Base-by-base conservation (phyloP, 179 eudicot genomes). In the Carnegiea gigantea region DNA sequence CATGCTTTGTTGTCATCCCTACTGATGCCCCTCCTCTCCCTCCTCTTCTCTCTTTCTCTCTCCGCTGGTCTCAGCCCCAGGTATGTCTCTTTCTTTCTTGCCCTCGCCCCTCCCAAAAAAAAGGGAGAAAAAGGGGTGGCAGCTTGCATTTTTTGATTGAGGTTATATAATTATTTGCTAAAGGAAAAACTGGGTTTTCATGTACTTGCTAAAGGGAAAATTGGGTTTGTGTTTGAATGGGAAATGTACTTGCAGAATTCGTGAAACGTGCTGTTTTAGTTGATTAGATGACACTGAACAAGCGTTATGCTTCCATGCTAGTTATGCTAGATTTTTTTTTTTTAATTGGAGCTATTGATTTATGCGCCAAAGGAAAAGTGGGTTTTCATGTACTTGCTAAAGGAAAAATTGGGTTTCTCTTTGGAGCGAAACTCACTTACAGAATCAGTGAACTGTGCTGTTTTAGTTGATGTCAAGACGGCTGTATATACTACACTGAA, bases 61-160 rank as follows among this genome's bases (percentile, higher is more conserved):
- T 70, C 53, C 90, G 86, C 43, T 94, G 92, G 92, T 59, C 95
- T 75, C 95, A 87, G 72, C 83, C 30, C n/a, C 85, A 94, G 95
- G 99, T 93, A 5, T 57, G 1, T 17, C 62, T 18, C 60, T 53
- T 17, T 53, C 60, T 53, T 14, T 53, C 60, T 53, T 49, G 10
- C 57, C n/a, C n/a, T 57, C 6, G 1, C 62, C 62, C 62, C 9
- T 9, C 53, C 23, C 62, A 3, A 57, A 18, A 57, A 20, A 15
- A 20, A 57, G 7, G 6, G 9, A 1, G 57, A 14, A 17, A 57
- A 57, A 6, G 23, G n/a, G 1, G 57, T 57, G 62, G 62, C 5
- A 6, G 62, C 15, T 57, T 20, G 62, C 4, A 20, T 57, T 57
- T 15, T 57, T 4, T 57, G 62, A 57, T 18, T 57, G 6, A 18